A percentile compares a stretch with the other conserved stretches of the same genome.
phyloP scores from a whole-genome alignment of 2,329 filamentous ascomycete genomes.

The Diaporthe aspalathi region DNA sequence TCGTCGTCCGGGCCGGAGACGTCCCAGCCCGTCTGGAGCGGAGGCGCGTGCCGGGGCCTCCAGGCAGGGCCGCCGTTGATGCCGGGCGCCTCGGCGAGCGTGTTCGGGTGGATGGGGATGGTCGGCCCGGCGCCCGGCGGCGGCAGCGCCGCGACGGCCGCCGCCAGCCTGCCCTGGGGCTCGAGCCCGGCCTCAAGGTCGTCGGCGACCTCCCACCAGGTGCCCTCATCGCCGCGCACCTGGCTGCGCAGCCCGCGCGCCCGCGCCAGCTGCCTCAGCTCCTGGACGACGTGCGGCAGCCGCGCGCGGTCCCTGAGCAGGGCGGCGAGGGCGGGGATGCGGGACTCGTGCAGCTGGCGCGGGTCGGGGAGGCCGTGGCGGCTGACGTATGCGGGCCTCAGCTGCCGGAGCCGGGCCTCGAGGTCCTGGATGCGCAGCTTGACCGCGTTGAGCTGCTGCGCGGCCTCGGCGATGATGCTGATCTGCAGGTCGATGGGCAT shows the following conservation, averaged over 20 bases:
- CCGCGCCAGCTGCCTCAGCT: slow-evolving; percentile 22
- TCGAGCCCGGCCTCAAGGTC: slow-evolving; percentile 28
- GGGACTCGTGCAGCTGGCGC: slow-evolving; percentile 17
- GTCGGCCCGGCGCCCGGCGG: slow-evolving; percentile 2
- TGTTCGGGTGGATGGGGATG: background rate
- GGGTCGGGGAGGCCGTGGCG: slow-evolving; percentile 4
- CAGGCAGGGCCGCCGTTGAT: slow-evolving; percentile 20
- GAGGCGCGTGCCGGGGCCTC: background rate
- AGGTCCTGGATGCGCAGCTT: slow-evolving; percentile 18
- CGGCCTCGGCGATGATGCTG: slow-evolving; percentile 12
- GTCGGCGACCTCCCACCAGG: slow-evolving; percentile 32
- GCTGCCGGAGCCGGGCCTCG: background rate
- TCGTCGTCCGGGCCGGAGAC: background rate
- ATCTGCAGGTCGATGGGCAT: slow-evolving; percentile 6
- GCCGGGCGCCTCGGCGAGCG: background rate
- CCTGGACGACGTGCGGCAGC: background rate
- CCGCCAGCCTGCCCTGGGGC: slow-evolving; percentile 11
- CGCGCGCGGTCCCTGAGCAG: background rate
- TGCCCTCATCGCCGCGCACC: slow-evolving; percentile 17
- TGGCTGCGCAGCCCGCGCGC: slow-evolving; percentile 20
- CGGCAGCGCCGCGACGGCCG: slow-evolving; percentile 9
- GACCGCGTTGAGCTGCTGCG: slow-evolving; percentile 26
- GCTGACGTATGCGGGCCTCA: background rate
- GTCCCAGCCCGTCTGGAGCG: background rate
- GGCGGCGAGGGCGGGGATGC: background rate